phyloP scores from a whole-genome alignment of 495 filamentous ascomycete genomes.

The Clavariopsis aquatica region DNA sequence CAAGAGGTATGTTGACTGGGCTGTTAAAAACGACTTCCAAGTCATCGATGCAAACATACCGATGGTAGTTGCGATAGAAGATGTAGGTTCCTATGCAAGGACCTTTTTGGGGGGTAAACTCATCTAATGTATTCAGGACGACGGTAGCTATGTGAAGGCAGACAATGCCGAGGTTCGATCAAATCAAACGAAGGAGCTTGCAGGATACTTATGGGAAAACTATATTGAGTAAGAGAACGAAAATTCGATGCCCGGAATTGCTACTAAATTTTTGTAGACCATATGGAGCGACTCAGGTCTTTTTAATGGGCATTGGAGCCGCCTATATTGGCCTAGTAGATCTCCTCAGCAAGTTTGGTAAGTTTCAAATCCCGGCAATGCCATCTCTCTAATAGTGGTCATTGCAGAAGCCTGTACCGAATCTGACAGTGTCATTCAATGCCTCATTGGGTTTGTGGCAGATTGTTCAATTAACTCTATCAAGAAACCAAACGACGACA shows the following conservation, averaged over 20 bases:
- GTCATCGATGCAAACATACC: slow-evolving; percentile 75
- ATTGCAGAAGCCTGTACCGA: slow-evolving; percentile 38
- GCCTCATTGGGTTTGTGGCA: slow-evolving; percentile 44
- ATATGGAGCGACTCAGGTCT: slow-evolving; percentile 66
- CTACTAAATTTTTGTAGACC: slow-evolving; percentile 49
- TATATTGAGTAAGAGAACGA: slow-evolving; percentile 70
- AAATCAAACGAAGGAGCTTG: slow-evolving; percentile 67
- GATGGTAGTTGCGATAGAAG: slow-evolving; percentile 32
- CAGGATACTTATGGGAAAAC: slow-evolving; percentile 94
- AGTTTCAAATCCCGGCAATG: neutral
- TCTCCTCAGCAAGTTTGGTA: slow-evolving; percentile 49
- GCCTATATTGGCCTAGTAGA: slow-evolving; percentile 50
- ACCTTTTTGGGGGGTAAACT: too few species aligned
- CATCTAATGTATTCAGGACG: slow-evolving; percentile 32
- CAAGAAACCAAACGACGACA: slow-evolving; percentile 44
- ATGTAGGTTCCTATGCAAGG: slow-evolving; percentile 48
- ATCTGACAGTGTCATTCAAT: slow-evolving; percentile 27
- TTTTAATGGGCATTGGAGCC: slow-evolving; percentile 78
- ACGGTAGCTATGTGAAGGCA: slow-evolving; percentile 28
- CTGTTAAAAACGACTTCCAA: slow-evolving; percentile 66
- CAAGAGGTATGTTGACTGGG: slow-evolving; percentile 81
- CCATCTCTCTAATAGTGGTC: slow-evolving; percentile 16
- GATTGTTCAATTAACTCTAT: slow-evolving; percentile 47
- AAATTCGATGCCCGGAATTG: neutral
- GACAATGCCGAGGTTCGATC: slow-evolving; percentile 22